Base-by-base conservation (phyloP, 116 monocot species). In the Trichopus zeylanicus region DNA sequence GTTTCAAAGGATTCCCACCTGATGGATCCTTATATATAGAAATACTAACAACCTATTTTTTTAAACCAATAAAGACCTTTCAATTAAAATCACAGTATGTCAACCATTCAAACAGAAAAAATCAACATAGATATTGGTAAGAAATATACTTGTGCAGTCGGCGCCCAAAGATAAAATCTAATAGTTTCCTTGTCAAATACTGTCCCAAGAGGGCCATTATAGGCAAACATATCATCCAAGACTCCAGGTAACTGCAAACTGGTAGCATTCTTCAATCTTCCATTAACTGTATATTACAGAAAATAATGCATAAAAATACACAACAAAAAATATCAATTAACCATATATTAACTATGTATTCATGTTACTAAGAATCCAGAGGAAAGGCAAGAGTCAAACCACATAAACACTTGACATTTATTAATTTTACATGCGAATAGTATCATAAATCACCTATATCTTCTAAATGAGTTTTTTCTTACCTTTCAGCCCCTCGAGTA, bases 221-320 rank as follows among this genome's bases (percentile, higher is more conserved):
- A 92, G 46, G 87, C 65, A 68, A 83, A 92, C 55, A 92, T 52
- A 60, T 92, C 92, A 71, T 92, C 92, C 66, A 92, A 61, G 13
- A 92, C 84, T 48, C 92, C 92, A 73, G 83, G 84, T 66, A 92
- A 70, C 64, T 92, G 92, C 61, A 92, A 48, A 28, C 92, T 72
- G 68, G 92, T 92, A 67, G 67, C 74, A 65, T 61, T 73, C 23
- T 31, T 73, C 23, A 63, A 81, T 63, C 61, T 76, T 37, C 78
- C 83, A 68, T 81, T 60, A 58, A 23, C 80, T 80, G 65, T 34
- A 54, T 28, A 54, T 31, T 20, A 30, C 30, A 10, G 8, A 51
- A 19, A n/a, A n/a, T n/a, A n/a, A n/a, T n/a, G 9, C 46, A 24
- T 13, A 51, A 51, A 7, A 7, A 9, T 3, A 11, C 4, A 51